A percentile compares a stretch with the other conserved stretches of the same genome.
These are phyloP conservation scores for Vitis hybrid DNA, from an alignment of 177 flowering plant species.

Conservation along the genomic window DNA sequence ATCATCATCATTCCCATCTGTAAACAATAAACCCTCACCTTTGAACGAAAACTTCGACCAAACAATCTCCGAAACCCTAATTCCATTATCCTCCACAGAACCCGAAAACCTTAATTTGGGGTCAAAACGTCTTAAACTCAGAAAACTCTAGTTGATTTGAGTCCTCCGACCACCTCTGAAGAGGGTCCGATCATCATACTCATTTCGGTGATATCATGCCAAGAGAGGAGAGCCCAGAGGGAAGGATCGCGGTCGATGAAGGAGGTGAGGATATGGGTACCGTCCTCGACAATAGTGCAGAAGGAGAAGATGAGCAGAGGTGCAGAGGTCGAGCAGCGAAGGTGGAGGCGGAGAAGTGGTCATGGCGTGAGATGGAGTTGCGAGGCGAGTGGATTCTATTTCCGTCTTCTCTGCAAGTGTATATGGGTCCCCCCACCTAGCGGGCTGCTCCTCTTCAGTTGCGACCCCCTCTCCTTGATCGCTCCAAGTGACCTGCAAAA, in stretches of 20 bases:
- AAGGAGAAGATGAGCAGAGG: conserved; percentile 75
- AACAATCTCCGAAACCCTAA: conserved; percentile 40
- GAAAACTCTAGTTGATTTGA: conserved; percentile 30
- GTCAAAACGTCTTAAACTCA: conserved; percentile 24
- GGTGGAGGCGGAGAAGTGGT: conserved; percentile 24
- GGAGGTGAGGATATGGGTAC: conserved; percentile 58
- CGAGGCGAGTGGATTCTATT: too few relatives aligned
- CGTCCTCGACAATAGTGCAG: conserved; percentile 64
- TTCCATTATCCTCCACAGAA: conserved; percentile 34
- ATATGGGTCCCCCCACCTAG: too few relatives aligned
- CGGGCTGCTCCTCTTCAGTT: too few relatives aligned
- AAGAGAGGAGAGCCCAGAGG: conserved; percentile 63
- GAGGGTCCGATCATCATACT: conserved; percentile 34
- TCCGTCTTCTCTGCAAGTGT: too few relatives aligned
- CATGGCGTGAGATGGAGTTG: conserved; percentile 13
- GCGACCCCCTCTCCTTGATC: too few relatives aligned
- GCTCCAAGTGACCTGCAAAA: too few relatives aligned
- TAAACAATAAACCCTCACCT: conserved; percentile 7
- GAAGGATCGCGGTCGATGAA: conserved; percentile 84
- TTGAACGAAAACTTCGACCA: conserved; percentile 38
- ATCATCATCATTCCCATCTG: conserved; percentile 12
- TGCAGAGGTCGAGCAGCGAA: conserved; percentile 37
- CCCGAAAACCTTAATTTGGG: conserved; percentile 42
- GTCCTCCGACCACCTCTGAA: conserved; percentile 19
- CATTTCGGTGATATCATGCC: conserved; percentile 57